Conservation (phyloP, 192 early-diverging fungal species). For the Funneliformis geosporum region DNA sequence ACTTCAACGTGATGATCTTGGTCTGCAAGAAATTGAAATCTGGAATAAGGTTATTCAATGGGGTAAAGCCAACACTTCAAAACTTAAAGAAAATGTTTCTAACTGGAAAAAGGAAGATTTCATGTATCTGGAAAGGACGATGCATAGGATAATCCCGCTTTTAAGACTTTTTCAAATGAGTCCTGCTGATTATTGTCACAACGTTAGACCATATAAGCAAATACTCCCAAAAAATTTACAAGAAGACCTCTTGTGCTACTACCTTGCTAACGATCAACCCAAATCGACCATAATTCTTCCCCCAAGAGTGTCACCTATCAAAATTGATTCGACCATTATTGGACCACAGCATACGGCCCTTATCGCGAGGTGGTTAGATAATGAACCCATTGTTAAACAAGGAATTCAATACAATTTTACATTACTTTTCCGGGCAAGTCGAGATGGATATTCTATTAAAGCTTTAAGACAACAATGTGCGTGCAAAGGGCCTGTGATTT, state of each 20-base stretch:
- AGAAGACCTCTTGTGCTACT: slow-evolving; percentile 11
- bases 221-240: slow-evolving; percentile 4
- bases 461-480: not conserved
- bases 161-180: slow-evolving; percentile 7
- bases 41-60: slow-evolving; percentile 23
- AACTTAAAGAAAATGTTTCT: not conserved
- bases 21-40: not conserved
- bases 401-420: not conserved
- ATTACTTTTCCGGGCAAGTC: slow-evolving; percentile 2
- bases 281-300: not conserved
- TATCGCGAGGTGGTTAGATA: slow-evolving; percentile 7
- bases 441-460: not conserved
- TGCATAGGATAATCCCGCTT: slow-evolving; percentile 5
- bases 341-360: not conserved
- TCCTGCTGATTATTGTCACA: slow-evolving; percentile 7
- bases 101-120: slow-evolving; percentile 11
- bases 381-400: not conserved
- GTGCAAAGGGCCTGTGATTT: not conserved
- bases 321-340: slow-evolving; percentile 13
- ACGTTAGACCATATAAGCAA: slow-evolving; percentile 18
- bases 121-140: not conserved
- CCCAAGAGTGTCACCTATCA: not conserved
- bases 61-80: not conserved
- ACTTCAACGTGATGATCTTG: slow-evolving; percentile 14
- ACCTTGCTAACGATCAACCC: slow-evolving; percentile 4